Percentiles rank a stretch among this genome's conserved stretches.
These are phyloP conservation scores for Peterozyma xylosa DNA, from an alignment of 805 yeast species.

Conservation along the genomic window DNA sequence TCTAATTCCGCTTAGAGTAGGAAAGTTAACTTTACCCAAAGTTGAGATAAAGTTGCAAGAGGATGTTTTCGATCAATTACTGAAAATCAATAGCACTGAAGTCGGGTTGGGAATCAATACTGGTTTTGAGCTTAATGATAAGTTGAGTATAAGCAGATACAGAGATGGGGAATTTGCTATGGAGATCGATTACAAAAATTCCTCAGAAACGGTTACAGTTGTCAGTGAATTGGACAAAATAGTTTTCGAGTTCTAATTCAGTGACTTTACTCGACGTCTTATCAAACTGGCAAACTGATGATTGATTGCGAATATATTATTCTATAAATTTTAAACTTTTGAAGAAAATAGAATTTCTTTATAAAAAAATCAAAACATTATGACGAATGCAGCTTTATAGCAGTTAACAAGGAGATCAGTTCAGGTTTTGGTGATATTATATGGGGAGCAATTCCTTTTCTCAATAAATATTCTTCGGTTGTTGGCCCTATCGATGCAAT, in stretches of 20 bases:
- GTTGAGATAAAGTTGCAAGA: constrained; percentile 34
- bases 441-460: constrained; percentile 46
- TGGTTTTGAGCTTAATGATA: background rate
- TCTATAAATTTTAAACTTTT: no score
- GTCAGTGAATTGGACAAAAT: constrained; percentile 63
- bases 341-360: no score
- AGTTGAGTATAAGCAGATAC: background rate
- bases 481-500: constrained; percentile 93
- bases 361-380: constrained; percentile 2
- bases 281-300: no score
- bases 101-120: constrained; percentile 12
- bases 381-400: background rate
- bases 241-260: constrained; percentile 44
- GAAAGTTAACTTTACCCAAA: constrained; percentile 63
- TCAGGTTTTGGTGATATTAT: constrained; percentile 70
- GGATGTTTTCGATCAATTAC: constrained; percentile 9
- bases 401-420: constrained; percentile 42
- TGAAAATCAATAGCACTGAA: constrained; percentile 15
- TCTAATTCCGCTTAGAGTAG: constrained; percentile 70
- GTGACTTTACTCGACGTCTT: no score
- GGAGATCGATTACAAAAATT: constrained; percentile 63
- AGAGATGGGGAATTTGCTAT: constrained; percentile 27
- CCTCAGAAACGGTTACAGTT: constrained; percentile 60
- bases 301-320: no score
- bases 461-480: constrained; percentile 55